Evolutionary conservation across 2,329 filamentous ascomycete genomes (phyloP).

Genomic region (Gaeumannomyces sp.): DNA sequence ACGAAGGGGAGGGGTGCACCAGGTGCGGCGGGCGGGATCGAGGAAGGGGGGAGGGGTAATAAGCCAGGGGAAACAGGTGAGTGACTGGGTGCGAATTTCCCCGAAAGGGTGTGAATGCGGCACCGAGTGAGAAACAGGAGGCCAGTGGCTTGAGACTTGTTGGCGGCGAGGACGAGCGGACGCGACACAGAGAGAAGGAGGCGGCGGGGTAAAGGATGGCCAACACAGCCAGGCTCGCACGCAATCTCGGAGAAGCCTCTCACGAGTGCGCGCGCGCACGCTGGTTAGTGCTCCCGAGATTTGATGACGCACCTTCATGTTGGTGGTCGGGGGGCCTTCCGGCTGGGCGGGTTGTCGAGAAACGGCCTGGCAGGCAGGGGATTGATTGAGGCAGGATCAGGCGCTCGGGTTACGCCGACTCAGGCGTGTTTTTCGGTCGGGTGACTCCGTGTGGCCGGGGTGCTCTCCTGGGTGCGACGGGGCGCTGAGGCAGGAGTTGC

Average conservation of each 20-base stretch:
- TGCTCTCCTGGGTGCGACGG: constrained; percentile 9
- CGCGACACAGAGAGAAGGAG: background rate
- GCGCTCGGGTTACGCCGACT: constrained; percentile 12
- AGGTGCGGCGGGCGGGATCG: background rate
- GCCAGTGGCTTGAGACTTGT: background rate
- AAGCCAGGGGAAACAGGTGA: background rate
- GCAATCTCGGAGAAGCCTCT: background rate
- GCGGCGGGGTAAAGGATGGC: background rate
- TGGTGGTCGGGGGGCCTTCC: constrained; percentile 1
- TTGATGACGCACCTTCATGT: constrained; percentile 19
- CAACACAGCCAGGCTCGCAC: background rate
- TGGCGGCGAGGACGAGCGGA: background rate
- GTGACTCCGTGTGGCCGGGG: constrained; percentile 7
- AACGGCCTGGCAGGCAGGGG: background rate
- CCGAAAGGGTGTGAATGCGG: background rate
- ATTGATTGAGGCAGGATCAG: background rate
- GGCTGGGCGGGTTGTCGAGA: background rate
- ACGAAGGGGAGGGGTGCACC: constrained; percentile 7
- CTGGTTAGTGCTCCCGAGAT: background rate
- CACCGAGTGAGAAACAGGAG: background rate
- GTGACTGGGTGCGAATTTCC: background rate
- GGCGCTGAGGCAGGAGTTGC: constrained; percentile 5
- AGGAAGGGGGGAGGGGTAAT: constrained; percentile 7
- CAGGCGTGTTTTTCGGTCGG: constrained; percentile 9
- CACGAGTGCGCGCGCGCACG: background rate